Percentiles rank a stretch among this genome's conserved stretches.
phyloP scores from a whole-genome alignment of 768 basidiomycete species.

The Suillus sp. region DNA sequence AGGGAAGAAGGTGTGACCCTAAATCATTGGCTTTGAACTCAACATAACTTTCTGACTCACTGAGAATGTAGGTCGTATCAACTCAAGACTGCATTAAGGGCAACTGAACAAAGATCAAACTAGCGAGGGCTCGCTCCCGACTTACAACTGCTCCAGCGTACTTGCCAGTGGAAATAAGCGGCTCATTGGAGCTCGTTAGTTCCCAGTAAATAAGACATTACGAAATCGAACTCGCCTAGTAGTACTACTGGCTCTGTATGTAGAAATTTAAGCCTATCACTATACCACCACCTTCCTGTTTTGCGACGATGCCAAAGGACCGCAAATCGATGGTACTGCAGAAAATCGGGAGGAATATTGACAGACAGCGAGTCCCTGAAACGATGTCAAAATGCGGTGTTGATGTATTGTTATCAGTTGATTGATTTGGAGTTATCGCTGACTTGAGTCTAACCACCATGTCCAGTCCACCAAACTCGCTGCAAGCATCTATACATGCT shows the following conservation, averaged over 20 bases:
- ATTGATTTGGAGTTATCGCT: slow-evolving; percentile 6
- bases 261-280: neutral
- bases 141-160: no score
- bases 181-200: no score
- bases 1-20: no score
- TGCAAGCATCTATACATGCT: slow-evolving; percentile 35
- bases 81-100: no score
- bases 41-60: no score
- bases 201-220: neutral
- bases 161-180: no score
- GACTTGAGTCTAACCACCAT: slow-evolving; percentile 21
- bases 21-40: no score
- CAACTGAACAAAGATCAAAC: no score
- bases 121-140: no score
- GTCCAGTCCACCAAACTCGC: slow-evolving; percentile 36
- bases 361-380: neutral
- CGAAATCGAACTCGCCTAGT: neutral
- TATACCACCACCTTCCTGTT: neutral
- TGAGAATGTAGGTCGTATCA: no score
- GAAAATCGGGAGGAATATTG: neutral
- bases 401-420: slow-evolving; percentile 5
- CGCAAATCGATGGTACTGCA: neutral
- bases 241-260: neutral
- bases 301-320: neutral
- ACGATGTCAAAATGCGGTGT: slow-evolving; percentile 9